phyloP scores from a whole-genome alignment of 148 eudicot genomes.

The Fagopyrum homotropicum region DNA sequence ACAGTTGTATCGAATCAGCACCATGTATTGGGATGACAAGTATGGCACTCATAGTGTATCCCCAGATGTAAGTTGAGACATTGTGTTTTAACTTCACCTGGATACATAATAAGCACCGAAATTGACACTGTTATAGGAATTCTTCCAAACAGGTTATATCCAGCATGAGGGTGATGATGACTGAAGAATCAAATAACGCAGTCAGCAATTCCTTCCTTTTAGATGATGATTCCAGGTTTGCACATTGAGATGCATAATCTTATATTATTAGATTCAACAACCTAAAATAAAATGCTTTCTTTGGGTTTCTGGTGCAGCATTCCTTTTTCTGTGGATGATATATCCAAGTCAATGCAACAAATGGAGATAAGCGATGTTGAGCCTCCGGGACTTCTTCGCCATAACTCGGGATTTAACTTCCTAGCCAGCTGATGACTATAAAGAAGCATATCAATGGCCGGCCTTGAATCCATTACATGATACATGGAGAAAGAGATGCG shows the following conservation, averaged over 20 bases:
- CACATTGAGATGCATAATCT: not conserved
- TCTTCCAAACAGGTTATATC: conserved; percentile 65
- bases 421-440: conserved; percentile 50
- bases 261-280: not conserved
- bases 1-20: conserved; percentile 88
- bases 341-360: conserved; percentile 92
- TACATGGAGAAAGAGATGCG: not conserved
- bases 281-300: not conserved
- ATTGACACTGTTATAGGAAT: not conserved
- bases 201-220: conserved; percentile 82
- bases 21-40: conserved; percentile 99
- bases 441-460: not conserved
- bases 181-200: conserved; percentile 83
- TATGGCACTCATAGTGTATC: conserved; percentile 94
- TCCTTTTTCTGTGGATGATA: conserved; percentile 91
- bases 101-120: not conserved
- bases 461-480: not conserved
- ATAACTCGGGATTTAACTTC: conserved; percentile 79
- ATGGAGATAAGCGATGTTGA: conserved; percentile 67
- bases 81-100: not conserved
- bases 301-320: conserved; percentile 47
- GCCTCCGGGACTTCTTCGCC: conserved; percentile 67
- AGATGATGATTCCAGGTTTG: conserved; percentile 94
- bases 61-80: conserved; percentile 56
- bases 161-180: conserved; percentile 86